phyloP scores from a whole-genome alignment of 192 early-diverging fungal species.

The Backusella liffmaniae region DNA sequence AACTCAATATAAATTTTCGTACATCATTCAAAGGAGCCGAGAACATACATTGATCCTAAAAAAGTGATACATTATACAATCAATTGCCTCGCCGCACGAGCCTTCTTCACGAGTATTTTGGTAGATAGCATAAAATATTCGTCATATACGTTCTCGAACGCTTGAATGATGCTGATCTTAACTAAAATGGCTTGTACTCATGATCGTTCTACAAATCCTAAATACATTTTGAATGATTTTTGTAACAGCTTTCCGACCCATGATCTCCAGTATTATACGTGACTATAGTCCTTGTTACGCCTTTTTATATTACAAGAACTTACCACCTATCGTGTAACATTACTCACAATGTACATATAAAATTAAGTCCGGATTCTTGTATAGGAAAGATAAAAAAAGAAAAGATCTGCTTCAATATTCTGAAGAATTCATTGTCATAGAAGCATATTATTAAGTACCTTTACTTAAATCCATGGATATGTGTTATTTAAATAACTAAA shows the following conservation, averaged over 20 bases:
- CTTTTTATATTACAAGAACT: background rate
- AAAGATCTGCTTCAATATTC: background rate
- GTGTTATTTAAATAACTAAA: background rate
- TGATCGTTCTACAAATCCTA: background rate
- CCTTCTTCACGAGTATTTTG: background rate
- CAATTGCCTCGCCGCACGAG: background rate
- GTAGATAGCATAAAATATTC: background rate
- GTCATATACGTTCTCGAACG: conserved; percentile 5
- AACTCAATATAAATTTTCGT: conserved; percentile 10
- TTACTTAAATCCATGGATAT: too few species aligned
- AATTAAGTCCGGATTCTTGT: background rate
- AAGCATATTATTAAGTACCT: too few species aligned
- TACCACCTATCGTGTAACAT: background rate
- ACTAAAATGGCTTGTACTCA: background rate
- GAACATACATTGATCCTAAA: background rate
- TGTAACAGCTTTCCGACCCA: background rate
- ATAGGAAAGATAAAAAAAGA: background rate
- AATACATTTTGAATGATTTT: background rate
- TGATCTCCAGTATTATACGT: background rate
- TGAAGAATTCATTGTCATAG: too few species aligned
- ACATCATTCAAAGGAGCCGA: conserved; percentile 7
- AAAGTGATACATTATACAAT: background rate
- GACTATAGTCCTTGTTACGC: background rate
- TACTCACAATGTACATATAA: background rate
- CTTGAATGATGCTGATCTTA: conserved; percentile 1